These are phyloP conservation scores for Trichosanthes cucumerina DNA, from an alignment of 306 rosid species.

Conservation along the genomic window DNA sequence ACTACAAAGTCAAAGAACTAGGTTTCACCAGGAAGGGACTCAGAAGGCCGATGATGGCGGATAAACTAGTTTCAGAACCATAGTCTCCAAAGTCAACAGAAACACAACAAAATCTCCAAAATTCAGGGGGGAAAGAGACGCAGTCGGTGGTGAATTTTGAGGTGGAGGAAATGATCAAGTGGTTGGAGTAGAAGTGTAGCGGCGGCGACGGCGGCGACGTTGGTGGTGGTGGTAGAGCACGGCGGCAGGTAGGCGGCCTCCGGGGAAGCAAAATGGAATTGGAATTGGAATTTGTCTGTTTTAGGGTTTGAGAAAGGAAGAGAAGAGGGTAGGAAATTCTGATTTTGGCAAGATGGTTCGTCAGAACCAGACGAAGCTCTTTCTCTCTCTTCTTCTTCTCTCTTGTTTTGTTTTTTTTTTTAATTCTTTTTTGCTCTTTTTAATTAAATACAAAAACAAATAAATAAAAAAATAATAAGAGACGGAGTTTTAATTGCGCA, in stretches of 20 bases:
- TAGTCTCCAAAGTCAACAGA: not conserved
- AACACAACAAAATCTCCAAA: not conserved
- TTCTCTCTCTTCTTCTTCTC: not conserved
- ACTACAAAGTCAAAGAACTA: not conserved
- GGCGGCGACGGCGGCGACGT: not conserved
- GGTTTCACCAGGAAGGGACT: not conserved
- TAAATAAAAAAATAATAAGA: not conserved
- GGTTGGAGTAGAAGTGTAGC: not conserved
- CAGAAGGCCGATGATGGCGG: not conserved
- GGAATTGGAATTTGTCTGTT: conserved; percentile 7
- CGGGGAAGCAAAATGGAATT: not conserved
- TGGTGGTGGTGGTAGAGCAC: not conserved
- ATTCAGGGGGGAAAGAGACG: not conserved
- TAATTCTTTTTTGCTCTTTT: not conserved
- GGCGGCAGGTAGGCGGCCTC: not conserved
- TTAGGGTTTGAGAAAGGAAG: conserved; percentile 2
- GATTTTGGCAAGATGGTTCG: conserved; percentile 1
- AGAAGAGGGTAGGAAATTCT: not conserved
- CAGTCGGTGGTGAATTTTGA: not conserved
- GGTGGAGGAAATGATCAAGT: not conserved
- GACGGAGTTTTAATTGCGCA: conserved; percentile 7
- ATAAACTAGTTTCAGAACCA: not conserved
- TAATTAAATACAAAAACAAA: not conserved
- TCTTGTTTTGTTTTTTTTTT: not conserved
- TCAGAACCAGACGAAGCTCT: conserved; percentile 4